phyloP scores from a whole-genome alignment of 352 stramenopile species.

The Blastocystis sp. region DNA sequence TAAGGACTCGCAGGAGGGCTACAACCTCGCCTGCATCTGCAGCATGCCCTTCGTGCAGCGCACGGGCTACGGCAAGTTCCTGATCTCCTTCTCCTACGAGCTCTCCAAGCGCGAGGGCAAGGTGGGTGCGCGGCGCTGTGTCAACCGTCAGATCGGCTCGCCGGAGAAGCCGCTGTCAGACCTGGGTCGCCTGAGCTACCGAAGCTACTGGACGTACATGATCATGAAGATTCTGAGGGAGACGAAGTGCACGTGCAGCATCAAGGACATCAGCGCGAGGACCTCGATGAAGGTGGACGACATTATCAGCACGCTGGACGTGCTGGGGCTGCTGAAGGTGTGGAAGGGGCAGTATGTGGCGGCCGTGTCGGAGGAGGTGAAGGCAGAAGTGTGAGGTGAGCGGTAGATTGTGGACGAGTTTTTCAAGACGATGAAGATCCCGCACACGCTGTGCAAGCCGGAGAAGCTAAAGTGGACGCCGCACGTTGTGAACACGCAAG shows the following conservation, averaged over 20 bases:
- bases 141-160: constrained; percentile 78
- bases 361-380: constrained; percentile 85
- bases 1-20: constrained; percentile 92
- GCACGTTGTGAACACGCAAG: background rate
- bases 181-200: constrained; percentile 95
- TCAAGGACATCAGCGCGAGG: constrained; percentile 72
- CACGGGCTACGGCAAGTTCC: constrained; percentile 97
- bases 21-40: constrained; percentile 99
- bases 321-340: constrained; percentile 96
- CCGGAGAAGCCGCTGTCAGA: constrained; percentile 98
- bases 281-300: constrained; percentile 88
- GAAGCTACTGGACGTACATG: constrained; percentile 95
- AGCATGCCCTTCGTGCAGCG: constrained; percentile 97
- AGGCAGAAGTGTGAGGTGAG: constrained; percentile 75
- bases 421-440: constrained; percentile 68
- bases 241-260: constrained; percentile 74
- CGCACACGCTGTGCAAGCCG: constrained; percentile 65
- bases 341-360: constrained; percentile 97
- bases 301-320: constrained; percentile 94
- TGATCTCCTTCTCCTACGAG: constrained; percentile 98
- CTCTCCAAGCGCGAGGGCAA: constrained; percentile 95
- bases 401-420: constrained; percentile 74
- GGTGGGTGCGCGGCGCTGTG: constrained; percentile 36
- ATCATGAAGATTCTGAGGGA: constrained; percentile 87
- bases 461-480: constrained; percentile 71